A percentile compares a stretch with the other conserved stretches of the same genome.
These are phyloP conservation scores for Hippophae gyantsensis DNA, from an alignment of 306 rosid species.

Conservation along the genomic window DNA sequence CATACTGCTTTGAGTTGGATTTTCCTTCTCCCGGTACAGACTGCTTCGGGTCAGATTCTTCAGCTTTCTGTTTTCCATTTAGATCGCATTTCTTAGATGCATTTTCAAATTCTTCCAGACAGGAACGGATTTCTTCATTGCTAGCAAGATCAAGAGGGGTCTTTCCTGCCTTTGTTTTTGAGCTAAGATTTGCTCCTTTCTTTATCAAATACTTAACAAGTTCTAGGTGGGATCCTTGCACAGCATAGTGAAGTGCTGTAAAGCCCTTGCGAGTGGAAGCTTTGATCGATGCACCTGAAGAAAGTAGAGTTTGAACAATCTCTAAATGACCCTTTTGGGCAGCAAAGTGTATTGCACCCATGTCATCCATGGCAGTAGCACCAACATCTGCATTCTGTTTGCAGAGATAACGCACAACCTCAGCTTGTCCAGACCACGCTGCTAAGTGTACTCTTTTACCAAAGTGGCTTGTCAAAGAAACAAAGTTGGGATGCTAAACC, in stretches of 20 bases:
- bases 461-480: conserved; percentile 47
- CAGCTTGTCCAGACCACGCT: conserved; percentile 82
- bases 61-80: conserved; percentile 25
- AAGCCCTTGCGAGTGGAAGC: conserved; percentile 74
- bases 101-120: conserved; percentile 46
- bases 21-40: conserved; percentile 25
- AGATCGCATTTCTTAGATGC: conserved; percentile 34
- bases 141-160: conserved; percentile 65
- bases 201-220: conserved; percentile 73
- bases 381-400: conserved; percentile 80
- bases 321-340: conserved; percentile 86
- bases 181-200: conserved; percentile 61
- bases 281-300: conserved; percentile 59
- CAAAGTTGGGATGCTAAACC: conserved; percentile 14
- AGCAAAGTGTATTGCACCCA: conserved; percentile 92
- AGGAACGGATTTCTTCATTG: conserved; percentile 51
- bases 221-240: conserved; percentile 67
- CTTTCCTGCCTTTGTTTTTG: conserved; percentile 71
- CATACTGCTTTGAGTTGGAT: conserved; percentile 19
- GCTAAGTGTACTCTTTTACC: conserved; percentile 73
- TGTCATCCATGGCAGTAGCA: conserved; percentile 95
- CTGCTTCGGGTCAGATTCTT: conserved; percentile 36
- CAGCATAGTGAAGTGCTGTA: conserved; percentile 75
- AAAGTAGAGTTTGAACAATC: conserved; percentile 44
- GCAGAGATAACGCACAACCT: conserved; percentile 63